These are phyloP conservation scores for Aspergillus homomorphus DNA, from an alignment of 495 filamentous ascomycete genomes.

Conservation along the genomic window DNA sequence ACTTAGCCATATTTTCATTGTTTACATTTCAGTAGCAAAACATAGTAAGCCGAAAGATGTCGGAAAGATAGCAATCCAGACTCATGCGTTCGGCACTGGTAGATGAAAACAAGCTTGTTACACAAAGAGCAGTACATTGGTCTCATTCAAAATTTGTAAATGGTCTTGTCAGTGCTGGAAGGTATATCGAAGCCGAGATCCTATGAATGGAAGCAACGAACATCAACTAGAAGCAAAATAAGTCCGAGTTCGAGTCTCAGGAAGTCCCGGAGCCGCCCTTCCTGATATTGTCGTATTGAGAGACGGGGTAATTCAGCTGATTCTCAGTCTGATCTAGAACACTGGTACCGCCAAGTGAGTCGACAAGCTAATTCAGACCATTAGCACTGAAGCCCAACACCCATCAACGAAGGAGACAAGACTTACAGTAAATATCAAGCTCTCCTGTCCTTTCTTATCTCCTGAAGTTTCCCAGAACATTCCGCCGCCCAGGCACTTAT, in stretches of 20 bases:
- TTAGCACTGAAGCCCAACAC: conserved; percentile 4
- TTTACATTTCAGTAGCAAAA: no score
- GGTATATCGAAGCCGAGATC: no score
- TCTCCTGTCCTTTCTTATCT: conserved; percentile 39
- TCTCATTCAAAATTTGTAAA: no score
- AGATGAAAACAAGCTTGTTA: no score
- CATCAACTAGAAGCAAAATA: no score
- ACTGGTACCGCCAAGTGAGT: conserved; percentile 30
- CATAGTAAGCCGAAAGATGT: no score
- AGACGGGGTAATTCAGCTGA: conserved; percentile 58
- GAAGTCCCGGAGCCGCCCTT: conserved; percentile 21
- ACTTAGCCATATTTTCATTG: no score
- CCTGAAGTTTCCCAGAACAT: conserved; percentile 92
- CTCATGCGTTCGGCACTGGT: no score
- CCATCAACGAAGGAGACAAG: not conserved
- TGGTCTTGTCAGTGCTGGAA: no score
- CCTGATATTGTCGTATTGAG: conserved; percentile 67
- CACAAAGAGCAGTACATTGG: no score
- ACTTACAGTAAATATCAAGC: conserved; percentile 1
- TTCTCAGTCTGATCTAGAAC: conserved; percentile 54
- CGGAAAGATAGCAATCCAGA: no score
- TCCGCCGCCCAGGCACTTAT: conserved; percentile 65
- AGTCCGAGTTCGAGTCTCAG: not conserved
- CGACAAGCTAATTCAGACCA: conserved; percentile 25
- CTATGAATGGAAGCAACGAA: no score